Base-by-base conservation (phyloP, 768 basidiomycete species). In the Trametopsis cervina region DNA sequence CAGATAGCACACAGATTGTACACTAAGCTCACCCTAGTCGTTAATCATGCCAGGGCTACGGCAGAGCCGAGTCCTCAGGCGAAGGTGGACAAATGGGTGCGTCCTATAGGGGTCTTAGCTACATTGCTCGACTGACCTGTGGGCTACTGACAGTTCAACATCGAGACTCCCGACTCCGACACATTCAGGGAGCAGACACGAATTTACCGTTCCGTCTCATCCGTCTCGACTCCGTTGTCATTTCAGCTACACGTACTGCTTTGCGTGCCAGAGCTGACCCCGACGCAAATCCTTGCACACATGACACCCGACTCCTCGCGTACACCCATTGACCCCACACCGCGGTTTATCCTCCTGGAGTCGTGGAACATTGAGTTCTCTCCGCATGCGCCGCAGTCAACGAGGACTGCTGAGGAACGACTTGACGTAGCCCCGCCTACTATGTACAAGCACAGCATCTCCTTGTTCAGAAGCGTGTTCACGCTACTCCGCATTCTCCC, bases 1-100 rank as follows among this genome's bases (percentile, higher is more conserved):
- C 86, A 89, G 74, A 90, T 91, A 58, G 84, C 85, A 42, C 81
- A 82, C 65, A 81, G 82, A 63, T 80, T 88, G 66, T 89, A 87
- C 69, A 79, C 82, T 43, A 91, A 91, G 71, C 80, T 90, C 45
- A 79, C 78, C 62, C 80, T 84, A 59, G 76, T 87, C 56, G 73
- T 91, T 54, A 75, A 81, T 63, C 71, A 86, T 61, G 84, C 87
- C 12, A 72, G 89, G 51, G 72, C 81, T n/a, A 83, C 84, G 37
- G 63, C 65, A 43, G 78, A 76, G 54, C 62, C 61, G n/a, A 51
- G 57, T 38, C 54, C 57, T 25, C 68, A 65, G 52, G 64, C 68
- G 33, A 87, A 77, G 70, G 66, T 76, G 39, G 88, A 91, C 62
- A 89, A 86, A 77, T 90, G 89, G 88, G 87, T 89, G 42, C 50